These are phyloP conservation scores for Tricholoma flavovirens DNA, from an alignment of 768 basidiomycete genomes.

Conservation along the genomic window DNA sequence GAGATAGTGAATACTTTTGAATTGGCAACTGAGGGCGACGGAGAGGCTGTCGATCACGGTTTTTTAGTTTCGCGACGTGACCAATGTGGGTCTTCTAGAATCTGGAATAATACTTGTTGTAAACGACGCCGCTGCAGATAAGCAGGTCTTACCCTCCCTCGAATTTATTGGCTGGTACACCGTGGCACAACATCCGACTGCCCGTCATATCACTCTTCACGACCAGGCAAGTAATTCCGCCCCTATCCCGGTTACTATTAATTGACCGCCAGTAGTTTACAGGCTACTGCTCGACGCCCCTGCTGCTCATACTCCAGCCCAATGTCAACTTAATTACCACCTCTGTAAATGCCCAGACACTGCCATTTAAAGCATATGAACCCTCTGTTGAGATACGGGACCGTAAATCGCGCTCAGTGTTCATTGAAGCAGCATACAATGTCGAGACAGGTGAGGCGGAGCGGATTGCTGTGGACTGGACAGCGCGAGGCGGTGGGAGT, in stretches of 20 bases:
- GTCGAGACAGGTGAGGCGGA: constrained; percentile 99
- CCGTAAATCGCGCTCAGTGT: constrained; percentile 68
- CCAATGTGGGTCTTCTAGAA: constrained; percentile 53
- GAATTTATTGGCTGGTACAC: constrained; percentile 99
- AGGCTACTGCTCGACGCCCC: constrained; percentile 79
- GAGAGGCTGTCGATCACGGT: constrained; percentile 65
- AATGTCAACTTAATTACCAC: constrained; percentile 10
- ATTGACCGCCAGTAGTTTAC: constrained; percentile 54
- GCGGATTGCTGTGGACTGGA: constrained; percentile 96
- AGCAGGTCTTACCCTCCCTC: constrained; percentile 95
- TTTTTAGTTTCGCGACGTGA: constrained; percentile 81
- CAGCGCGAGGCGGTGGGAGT: constrained; percentile 78
- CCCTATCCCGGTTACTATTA: background rate
- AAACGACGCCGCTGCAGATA: constrained; percentile 50
- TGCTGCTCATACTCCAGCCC: constrained; percentile 62
- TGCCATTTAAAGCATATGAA: constrained; percentile 94
- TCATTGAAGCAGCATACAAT: constrained; percentile 79
- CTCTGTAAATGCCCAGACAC: constrained; percentile 54
- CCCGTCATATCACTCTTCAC: constrained; percentile 77
- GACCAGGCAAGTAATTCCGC: constrained; percentile 55
- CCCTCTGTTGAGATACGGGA: constrained; percentile 83
- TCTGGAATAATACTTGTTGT: constrained; percentile 2
- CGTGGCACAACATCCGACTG: constrained; percentile 66
- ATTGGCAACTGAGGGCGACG: constrained; percentile 58
- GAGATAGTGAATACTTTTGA: constrained; percentile 98